Conservation (phyloP, 306 rosid genomes). For the Bauhinia variegata region DNA sequence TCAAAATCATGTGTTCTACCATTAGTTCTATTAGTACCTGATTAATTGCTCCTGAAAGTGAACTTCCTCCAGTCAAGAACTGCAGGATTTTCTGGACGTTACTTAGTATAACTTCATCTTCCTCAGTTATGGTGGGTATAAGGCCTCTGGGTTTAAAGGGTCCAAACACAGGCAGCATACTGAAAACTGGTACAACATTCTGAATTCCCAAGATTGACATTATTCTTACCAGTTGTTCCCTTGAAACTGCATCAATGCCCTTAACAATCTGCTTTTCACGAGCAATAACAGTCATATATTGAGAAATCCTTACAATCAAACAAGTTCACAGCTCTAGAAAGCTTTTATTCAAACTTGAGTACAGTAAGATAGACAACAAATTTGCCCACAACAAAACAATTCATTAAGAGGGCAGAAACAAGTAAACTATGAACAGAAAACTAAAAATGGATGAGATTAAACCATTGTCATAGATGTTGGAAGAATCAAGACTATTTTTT, state of each 20-base stretch:
- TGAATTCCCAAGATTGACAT: slow-evolving; percentile 75
- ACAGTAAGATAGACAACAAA: not conserved
- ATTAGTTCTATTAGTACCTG: slow-evolving; percentile 59
- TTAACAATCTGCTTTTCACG: slow-evolving; percentile 75
- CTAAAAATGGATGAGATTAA: no score
- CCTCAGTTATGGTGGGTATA: slow-evolving; percentile 78
- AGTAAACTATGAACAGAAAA: no score
- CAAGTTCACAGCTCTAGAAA: slow-evolving; percentile 23
- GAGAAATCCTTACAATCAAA: slow-evolving; percentile 26
- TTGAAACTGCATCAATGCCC: slow-evolving; percentile 92
- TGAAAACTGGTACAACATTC: slow-evolving; percentile 75
- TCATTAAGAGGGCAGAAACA: no score
- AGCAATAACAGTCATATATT: slow-evolving; percentile 27
- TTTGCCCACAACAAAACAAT: not conserved
- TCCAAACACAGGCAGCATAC: slow-evolving; percentile 87
- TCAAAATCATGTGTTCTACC: not conserved
- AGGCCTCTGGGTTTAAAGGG: slow-evolving; percentile 76
- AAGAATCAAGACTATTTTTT: no score
- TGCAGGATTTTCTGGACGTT: slow-evolving; percentile 83
- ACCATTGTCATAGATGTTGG: no score
- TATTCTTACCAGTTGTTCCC: slow-evolving; percentile 84
- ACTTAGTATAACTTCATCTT: slow-evolving; percentile 87
- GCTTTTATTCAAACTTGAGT: not conserved
- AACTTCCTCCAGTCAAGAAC: slow-evolving; percentile 87
- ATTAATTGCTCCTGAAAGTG: slow-evolving; percentile 58